These are phyloP conservation scores for Beauveria brongniartii DNA, from an alignment of 2,329 filamentous ascomycete species.

Conservation along the genomic window DNA sequence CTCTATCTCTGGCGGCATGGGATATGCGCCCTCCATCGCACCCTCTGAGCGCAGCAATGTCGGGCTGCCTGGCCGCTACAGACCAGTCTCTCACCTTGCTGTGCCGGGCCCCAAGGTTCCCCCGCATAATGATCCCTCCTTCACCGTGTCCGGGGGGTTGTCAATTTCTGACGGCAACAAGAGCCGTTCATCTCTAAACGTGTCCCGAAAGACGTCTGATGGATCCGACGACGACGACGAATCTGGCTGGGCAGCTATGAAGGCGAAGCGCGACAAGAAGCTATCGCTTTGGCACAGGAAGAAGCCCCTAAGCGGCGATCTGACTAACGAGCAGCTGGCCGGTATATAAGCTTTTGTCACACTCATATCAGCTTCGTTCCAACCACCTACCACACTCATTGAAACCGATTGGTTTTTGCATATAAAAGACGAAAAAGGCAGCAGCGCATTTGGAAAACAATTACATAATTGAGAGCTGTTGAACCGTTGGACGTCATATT, in stretches of 20 bases:
- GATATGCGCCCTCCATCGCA: conserved; percentile 85
- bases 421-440: not conserved
- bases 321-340: conserved; percentile 41
- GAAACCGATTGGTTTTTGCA: conserved; percentile 5
- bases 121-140: conserved; percentile 23
- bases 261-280: conserved; percentile 61
- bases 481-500: not conserved
- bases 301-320: conserved; percentile 42
- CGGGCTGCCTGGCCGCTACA: conserved; percentile 81
- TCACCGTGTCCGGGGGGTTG: conserved; percentile 27
- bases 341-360: conserved; percentile 27
- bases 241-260: conserved; percentile 63
- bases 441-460: not conserved
- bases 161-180: conserved; percentile 24
- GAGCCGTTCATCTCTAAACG: conserved; percentile 28
- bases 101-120: conserved; percentile 25
- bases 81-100: conserved; percentile 66
- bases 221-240: conserved; percentile 53
- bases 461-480: not conserved
- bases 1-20: conserved; percentile 31
- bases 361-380: not conserved
- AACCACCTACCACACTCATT: not conserved
- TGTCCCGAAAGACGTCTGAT: conserved; percentile 30
- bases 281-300: conserved; percentile 57
- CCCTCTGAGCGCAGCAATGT: conserved; percentile 94